phyloP scores from a whole-genome alignment of 495 filamentous ascomycete species.

The Monascus purpureus region DNA sequence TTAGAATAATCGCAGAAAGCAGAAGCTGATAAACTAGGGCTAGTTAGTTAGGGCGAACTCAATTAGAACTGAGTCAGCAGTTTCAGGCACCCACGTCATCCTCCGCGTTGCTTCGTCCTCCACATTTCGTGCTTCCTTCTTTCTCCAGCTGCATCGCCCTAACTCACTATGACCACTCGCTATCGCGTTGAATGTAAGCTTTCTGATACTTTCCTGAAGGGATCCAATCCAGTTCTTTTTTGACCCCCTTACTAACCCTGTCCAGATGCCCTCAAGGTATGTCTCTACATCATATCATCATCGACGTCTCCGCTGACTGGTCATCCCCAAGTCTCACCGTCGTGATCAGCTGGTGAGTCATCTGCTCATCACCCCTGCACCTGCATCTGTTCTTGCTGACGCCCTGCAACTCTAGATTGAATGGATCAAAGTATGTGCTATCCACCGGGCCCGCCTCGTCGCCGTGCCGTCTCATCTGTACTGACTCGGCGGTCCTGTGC shows the following conservation, averaged over 20 bases:
- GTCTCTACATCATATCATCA: conserved; percentile 1
- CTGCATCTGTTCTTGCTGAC: conserved; percentile 1
- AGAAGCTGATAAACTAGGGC: too few species aligned
- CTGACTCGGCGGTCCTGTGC: conserved; percentile 33
- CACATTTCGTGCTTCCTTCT: too few species aligned
- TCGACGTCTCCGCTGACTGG: conserved; percentile 7
- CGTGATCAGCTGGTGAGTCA: conserved; percentile 66
- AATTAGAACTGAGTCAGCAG: too few species aligned
- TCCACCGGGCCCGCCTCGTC: conserved; percentile 1
- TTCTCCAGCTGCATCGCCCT: too few species aligned
- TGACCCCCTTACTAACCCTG: conserved; percentile 11
- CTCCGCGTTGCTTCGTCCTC: too few species aligned
- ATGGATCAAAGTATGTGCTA: conserved; percentile 47
- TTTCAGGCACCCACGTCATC: too few species aligned
- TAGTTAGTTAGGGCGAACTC: too few species aligned
- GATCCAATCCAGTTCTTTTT: too few species aligned
- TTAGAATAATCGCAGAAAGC: too few species aligned
- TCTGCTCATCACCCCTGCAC: not conserved
- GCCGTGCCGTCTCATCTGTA: conserved; percentile 1
- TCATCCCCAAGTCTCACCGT: conserved; percentile 48
- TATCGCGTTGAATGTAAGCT: conserved; percentile 78
- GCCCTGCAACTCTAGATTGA: conserved; percentile 32
- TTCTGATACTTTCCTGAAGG: conserved; percentile 39
- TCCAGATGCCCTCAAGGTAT: conserved; percentile 68
- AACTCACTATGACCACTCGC: conserved; percentile 69